These are phyloP conservation scores for Coemansia umbellata DNA, from an alignment of 192 early-diverging fungal species.

Conservation along the genomic window DNA sequence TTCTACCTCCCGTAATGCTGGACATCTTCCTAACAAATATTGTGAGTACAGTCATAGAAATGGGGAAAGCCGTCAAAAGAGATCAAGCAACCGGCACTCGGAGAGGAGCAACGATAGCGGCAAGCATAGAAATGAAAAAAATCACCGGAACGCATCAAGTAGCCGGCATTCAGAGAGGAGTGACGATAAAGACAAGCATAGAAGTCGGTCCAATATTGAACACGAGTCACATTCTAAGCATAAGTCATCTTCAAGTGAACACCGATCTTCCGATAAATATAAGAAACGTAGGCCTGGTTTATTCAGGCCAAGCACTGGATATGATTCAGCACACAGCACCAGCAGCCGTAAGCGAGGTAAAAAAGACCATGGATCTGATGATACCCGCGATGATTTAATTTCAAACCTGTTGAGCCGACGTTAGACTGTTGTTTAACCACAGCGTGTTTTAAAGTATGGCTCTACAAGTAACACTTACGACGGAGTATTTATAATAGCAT, in stretches of 20 bases:
- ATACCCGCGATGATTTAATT: slow-evolving; percentile 1
- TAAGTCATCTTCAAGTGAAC: not conserved
- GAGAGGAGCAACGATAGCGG: not conserved
- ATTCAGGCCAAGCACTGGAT: not conserved
- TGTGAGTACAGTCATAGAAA: no score
- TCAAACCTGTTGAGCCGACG: slow-evolving; percentile 1
- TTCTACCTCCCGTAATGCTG: not conserved
- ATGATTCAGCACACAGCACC: not conserved
- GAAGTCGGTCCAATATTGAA: no score
- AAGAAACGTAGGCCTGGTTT: not conserved
- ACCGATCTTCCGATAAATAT: not conserved
- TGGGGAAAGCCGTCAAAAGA: not conserved
- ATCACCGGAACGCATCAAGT: not conserved
- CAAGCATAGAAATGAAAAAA: no score
- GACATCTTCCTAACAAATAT: not conserved
- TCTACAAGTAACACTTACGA: no score
- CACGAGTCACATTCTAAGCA: not conserved
- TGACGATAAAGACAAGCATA: no score
- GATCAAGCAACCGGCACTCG: not conserved
- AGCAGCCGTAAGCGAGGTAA: not conserved
- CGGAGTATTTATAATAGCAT: no score
- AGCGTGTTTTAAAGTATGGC: no score
- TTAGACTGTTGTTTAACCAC: no score
- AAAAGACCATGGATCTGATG: not conserved
- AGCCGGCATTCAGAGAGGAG: not conserved